Evolutionary conservation across 2,329 filamentous ascomycete species (phyloP), one percentile per base, ranked within the genome.

Genomic region (Colletotrichum tamarilloi): DNA sequence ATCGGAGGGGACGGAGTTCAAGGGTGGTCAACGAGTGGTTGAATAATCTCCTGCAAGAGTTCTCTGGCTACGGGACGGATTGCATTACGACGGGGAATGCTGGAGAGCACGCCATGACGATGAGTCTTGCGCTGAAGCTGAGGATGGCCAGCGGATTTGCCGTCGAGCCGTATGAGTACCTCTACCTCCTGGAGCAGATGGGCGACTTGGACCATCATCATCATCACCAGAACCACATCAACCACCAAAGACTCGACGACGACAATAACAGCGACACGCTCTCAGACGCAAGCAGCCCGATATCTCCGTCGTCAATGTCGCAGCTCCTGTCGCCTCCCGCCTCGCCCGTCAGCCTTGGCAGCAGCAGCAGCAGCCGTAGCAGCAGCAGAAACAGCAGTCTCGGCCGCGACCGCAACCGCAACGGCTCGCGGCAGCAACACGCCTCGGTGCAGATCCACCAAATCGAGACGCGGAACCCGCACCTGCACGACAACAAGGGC

Each of bases 401-500:
- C 32, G 32, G 28, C 35, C 16, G 46, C 38, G 4, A 32, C 32
- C 3, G 32, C 1, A 9, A 32, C 30, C 2, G 30, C 0, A 62
- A 24, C 59, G 30, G 38, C 42, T 14, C 52, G 4, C 22, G 16
- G 28, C 14, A 24, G 9, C 22, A 22, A 5, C 22, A 28, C 12
- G 8, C 28, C 4, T 38, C 26, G 38, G 53, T 66, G 22, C 52
- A 59, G 14, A 66, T 70, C 42, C 30, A 65, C 22, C 67, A 70
- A 32, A 64, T 65, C 49, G 53, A 59, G 67, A 65, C 67, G 19
- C 67, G 62, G 22, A 70, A 58, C 53, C 67, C 67, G 19, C 60
- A 70, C 38, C 24, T 70, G 16, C 67, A 66, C 55, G 60, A 70
- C 60, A 59, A 65, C 28, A 70, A 70, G 53, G 67, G 67, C 53